Evolutionary conservation across 805 yeast species (phyloP), one percentile per base, ranked within the genome.

Genomic region (Monosporozyma yasuniensis): DNA sequence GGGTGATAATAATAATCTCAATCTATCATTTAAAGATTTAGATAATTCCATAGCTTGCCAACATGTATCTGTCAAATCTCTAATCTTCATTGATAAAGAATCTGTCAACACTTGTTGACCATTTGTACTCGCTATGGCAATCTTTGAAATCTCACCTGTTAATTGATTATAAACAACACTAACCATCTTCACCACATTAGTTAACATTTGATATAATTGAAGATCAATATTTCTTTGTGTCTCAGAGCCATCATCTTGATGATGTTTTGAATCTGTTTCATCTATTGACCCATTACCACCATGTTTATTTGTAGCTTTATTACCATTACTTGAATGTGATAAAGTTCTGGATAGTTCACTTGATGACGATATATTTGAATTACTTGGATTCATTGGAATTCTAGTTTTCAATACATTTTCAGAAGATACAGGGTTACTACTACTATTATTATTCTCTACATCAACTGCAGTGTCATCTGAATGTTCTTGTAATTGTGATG

Each of bases 1-100:
- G 9, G 50, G 55, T 18, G 58, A 47, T 16, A 73, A 67, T 32
- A 80, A 64, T 30, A 80, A 73, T 2, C 75, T 69, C 47, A 90
- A 69, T 48, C 81, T 76, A 12, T 70, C 69, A 51, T 77, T 77
- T 46, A 87, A 73, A 51, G 81, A 69, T 54, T 83, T 81, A 9
- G 95, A 85, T 41, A 84, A 77, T n/a, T 87, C 96, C 77, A 85
- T 82, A 1, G 96, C 86, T 18, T 80, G 72, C 49, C 85, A 78
- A 62, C 96, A 88, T 11, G 87, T 84, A 44, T 73, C 75, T 0
- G 95, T 83, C 46, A 90, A 71, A 46, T 88, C 96, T 56, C 82
- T 81, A 30, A 88, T 84, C 56, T 83, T 84, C 5, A 74, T 61
- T 1, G 86, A 81, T 22, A 59, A 49, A 27, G 56, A 54, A 42